Conservation (phyloP, 352 stramenopile species). For the Sclerospora graminicola region DNA sequence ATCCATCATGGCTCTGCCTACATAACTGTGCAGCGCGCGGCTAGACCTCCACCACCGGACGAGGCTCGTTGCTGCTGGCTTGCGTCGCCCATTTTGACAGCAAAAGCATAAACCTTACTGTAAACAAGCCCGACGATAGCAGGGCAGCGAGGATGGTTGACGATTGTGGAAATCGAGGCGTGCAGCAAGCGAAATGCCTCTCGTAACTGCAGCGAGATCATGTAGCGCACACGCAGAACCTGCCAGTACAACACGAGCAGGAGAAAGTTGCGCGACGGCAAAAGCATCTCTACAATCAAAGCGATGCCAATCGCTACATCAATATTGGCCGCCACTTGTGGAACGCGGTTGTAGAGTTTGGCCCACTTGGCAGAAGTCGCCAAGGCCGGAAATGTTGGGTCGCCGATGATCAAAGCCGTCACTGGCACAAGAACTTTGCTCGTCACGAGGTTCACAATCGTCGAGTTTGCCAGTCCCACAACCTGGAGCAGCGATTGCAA, state of each 20-base stretch:
- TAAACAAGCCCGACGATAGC: slow-evolving; percentile 42
- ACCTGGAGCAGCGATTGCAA: slow-evolving; percentile 44
- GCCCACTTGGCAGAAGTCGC: slow-evolving; percentile 62
- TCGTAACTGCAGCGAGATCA: slow-evolving; percentile 83
- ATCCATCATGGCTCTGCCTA: slow-evolving; percentile 21
- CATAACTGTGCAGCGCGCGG: slow-evolving; percentile 61
- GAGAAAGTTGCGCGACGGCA: slow-evolving; percentile 77
- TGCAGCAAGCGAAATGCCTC: slow-evolving; percentile 73
- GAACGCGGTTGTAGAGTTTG: slow-evolving; percentile 71
- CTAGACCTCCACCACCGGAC: slow-evolving; percentile 21
- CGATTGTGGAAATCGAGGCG: slow-evolving; percentile 38
- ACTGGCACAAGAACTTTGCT: slow-evolving; percentile 46
- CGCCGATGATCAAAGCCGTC: slow-evolving; percentile 46
- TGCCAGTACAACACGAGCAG: slow-evolving; percentile 86
- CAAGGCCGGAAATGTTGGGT: slow-evolving; percentile 45
- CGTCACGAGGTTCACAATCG: slow-evolving; percentile 34
- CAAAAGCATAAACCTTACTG: slow-evolving; percentile 58
- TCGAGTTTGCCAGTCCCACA: slow-evolving; percentile 29
- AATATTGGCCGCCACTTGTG: slow-evolving; percentile 63
- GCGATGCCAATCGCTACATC: slow-evolving; percentile 77
- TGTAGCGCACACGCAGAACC: slow-evolving; percentile 85
- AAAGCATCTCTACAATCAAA: slow-evolving; percentile 76
- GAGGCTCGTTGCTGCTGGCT: slow-evolving; percentile 27
- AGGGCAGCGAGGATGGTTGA: slow-evolving; percentile 63
- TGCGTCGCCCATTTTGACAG: slow-evolving; percentile 57